A percentile compares a stretch with the other conserved stretches of the same genome.
Conservation (phyloP, 1,139 yeast genomes). For the Spathaspora sp. region DNA sequence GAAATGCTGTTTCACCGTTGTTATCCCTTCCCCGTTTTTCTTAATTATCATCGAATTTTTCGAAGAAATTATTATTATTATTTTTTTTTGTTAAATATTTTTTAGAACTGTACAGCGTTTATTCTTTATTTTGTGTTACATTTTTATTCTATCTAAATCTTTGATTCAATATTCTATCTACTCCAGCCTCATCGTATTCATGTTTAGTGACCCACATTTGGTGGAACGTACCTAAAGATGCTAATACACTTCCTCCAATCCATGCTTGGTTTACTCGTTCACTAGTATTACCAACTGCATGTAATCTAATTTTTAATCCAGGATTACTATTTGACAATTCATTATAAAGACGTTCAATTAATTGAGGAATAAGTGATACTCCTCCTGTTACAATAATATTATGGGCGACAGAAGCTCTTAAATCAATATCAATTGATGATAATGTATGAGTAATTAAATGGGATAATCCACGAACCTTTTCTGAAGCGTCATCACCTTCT, state of each 20-base stretch:
- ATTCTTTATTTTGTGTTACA: no score
- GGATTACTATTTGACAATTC: conserved; percentile 78
- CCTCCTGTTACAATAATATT: conserved; percentile 94
- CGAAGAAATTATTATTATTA: background rate
- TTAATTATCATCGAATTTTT: background rate
- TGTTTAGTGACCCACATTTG: conserved; percentile 93
- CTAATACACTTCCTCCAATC: conserved; percentile 93
- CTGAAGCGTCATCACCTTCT: conserved; percentile 4
- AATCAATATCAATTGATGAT: conserved; percentile 78
- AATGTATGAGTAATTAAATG: conserved; percentile 71
- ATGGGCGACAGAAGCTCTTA: conserved; percentile 87
- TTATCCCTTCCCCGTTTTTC: no score
- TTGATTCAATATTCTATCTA: conserved; percentile 71
- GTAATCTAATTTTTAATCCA: conserved; percentile 86
- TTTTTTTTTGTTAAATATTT: background rate
- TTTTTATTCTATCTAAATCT: conserved; percentile 55
- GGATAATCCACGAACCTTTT: conserved; percentile 54
- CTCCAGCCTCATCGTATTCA: conserved; percentile 91
- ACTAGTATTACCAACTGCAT: conserved; percentile 80
- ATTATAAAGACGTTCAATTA: conserved; percentile 74
- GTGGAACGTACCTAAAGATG: conserved; percentile 94
- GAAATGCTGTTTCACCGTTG: no score
- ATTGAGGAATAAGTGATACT: conserved; percentile 79
- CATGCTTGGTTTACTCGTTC: conserved; percentile 88
- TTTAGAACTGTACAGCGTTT: background rate